phyloP scores from a whole-genome alignment of 2,329 filamentous ascomycete genomes.

The Aspergillus sp. region DNA sequence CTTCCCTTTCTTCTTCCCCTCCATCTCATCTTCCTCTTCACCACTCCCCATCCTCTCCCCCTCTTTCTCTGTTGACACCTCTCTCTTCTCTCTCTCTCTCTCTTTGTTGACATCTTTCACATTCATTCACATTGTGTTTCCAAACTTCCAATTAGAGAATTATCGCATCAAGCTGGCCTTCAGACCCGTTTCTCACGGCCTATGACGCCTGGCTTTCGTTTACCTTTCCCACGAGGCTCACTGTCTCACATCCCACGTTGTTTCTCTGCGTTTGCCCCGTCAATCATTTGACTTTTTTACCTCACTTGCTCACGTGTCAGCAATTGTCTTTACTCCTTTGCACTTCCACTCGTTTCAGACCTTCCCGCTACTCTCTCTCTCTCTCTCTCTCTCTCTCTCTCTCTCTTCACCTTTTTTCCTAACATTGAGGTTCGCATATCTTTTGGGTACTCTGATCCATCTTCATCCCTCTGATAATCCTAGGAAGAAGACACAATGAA shows the following conservation, averaged over 20 bases:
- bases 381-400: not conserved
- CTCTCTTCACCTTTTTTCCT: not conserved
- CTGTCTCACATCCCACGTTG: not conserved
- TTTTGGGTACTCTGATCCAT: not conserved
- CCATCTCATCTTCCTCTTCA: not conserved
- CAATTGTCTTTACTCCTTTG: not conserved
- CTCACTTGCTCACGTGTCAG: not conserved
- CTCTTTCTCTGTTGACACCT: not conserved
- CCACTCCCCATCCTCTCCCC: not conserved
- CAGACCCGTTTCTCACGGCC: not conserved
- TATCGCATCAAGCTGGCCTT: not conserved
- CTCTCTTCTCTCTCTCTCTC: not conserved
- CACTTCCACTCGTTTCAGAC: not conserved
- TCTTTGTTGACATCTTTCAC: not conserved
- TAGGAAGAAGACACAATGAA: constrained; percentile 12
- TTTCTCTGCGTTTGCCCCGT: not conserved
- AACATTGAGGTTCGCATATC: not conserved
- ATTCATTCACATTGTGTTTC: not conserved
- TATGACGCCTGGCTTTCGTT: not conserved
- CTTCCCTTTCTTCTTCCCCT: not conserved
- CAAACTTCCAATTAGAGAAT: too few species aligned
- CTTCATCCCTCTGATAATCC: too few species aligned
- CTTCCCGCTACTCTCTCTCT: not conserved
- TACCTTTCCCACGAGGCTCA: not conserved
- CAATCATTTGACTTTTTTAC: not conserved